Conservation (phyloP, 1,284 basidiomycete species). For the Papiliotrema laurentii region DNA sequence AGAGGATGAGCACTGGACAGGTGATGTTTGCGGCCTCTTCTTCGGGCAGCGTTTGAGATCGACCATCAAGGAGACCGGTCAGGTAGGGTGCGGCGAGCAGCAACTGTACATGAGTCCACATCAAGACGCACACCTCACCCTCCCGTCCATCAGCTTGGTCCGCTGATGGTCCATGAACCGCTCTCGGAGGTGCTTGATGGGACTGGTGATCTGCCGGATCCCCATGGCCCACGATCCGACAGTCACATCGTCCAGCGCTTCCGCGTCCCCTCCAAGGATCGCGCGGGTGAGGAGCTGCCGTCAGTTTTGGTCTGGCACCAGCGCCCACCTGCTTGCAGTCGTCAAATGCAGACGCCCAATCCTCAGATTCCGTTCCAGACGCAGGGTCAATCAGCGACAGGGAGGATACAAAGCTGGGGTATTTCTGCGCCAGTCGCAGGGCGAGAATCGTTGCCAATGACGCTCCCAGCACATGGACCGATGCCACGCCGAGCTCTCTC, state of each 20-base stretch:
- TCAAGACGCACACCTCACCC: not conserved
- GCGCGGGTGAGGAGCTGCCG: conserved; percentile 14
- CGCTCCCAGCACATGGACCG: conserved; percentile 20
- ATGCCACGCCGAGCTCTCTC: conserved; percentile 1
- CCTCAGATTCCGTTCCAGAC: conserved; percentile 9
- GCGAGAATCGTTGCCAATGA: conserved; percentile 15
- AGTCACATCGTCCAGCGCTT: conserved; percentile 20
- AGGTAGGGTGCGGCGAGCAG: conserved; percentile 5
- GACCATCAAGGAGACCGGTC: conserved; percentile 7
- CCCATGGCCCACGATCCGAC: conserved; percentile 18
- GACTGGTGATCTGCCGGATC: conserved; percentile 7
- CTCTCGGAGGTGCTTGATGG: conserved; percentile 17
- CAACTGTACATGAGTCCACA: not conserved
- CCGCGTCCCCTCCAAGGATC: conserved; percentile 9
- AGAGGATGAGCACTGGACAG: conserved; percentile 13
- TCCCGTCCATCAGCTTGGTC: conserved; percentile 1
- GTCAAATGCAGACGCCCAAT: conserved; percentile 10
- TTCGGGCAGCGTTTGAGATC: not conserved
- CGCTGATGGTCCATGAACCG: conserved; percentile 9
- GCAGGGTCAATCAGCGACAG: conserved; percentile 14
- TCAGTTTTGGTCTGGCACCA: not conserved
- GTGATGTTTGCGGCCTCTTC: conserved; percentile 2
- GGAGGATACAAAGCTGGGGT: conserved; percentile 10
- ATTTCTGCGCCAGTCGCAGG: conserved; percentile 8
- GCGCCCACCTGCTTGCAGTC: conserved; percentile 22